Conservation (phyloP, 1,284 basidiomycete species). For the Athelia sp. region DNA sequence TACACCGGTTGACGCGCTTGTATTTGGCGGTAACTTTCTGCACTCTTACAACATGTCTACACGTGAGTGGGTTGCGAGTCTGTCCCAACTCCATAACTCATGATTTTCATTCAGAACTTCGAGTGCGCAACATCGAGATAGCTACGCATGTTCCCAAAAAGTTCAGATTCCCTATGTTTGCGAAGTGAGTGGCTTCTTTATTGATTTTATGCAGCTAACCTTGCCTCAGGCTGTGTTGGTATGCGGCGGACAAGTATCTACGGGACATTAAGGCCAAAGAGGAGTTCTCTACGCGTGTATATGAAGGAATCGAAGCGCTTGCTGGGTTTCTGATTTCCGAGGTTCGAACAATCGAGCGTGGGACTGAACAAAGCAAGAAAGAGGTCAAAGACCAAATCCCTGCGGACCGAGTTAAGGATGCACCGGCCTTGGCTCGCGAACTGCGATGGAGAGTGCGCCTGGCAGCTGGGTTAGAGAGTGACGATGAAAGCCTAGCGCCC, state of each 20-base stretch:
- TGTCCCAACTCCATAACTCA: conserved; percentile 9
- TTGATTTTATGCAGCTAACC: conserved; percentile 3
- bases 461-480: conserved; percentile 62
- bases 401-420: conserved; percentile 73
- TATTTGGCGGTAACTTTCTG: conserved; percentile 96
- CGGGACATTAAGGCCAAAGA: conserved; percentile 63
- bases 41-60: conserved; percentile 78
- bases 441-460: conserved; percentile 73
- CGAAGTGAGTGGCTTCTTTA: conserved; percentile 46
- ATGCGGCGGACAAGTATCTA: conserved; percentile 76
- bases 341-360: conserved; percentile 61
- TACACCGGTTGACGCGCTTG: conserved; percentile 76
- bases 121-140: conserved; percentile 88
- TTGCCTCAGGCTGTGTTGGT: conserved; percentile 76
- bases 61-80: conserved; percentile 44
- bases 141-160: conserved; percentile 91
- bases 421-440: conserved; percentile 73
- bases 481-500: conserved; percentile 48
- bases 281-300: conserved; percentile 57
- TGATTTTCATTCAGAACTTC: conserved; percentile 56
- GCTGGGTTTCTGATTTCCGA: conserved; percentile 80
- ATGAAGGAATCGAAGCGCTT: conserved; percentile 68
- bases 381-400: conserved; percentile 80
- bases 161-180: conserved; percentile 88
- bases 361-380: conserved; percentile 57